These are phyloP conservation scores for Venturia effusa DNA, from an alignment of 2,329 filamentous ascomycete species.

Conservation along the genomic window DNA sequence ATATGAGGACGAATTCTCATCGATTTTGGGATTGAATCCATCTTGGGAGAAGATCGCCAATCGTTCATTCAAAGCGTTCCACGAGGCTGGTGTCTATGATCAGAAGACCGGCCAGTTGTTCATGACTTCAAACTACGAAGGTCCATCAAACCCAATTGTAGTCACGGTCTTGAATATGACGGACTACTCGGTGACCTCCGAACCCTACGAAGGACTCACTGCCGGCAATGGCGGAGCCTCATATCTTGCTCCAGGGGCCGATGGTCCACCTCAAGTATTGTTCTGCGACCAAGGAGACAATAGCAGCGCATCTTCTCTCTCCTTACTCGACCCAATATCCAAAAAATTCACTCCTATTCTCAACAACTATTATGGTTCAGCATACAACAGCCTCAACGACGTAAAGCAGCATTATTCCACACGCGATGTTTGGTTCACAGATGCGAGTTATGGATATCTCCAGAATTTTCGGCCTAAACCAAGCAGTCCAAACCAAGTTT, in stretches of 20 bases:
- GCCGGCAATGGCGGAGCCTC: slow-evolving; percentile 24
- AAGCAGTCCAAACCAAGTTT: slow-evolving; percentile 47
- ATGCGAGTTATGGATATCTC: slow-evolving; percentile 48
- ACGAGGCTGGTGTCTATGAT: slow-evolving; percentile 29
- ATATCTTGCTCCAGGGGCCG: slow-evolving; percentile 22
- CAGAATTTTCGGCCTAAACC: slow-evolving; percentile 47
- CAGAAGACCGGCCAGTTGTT: slow-evolving; percentile 28
- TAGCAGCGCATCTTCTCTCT: slow-evolving; percentile 13
- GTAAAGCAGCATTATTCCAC: slow-evolving; percentile 42
- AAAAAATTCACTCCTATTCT: slow-evolving; percentile 28
- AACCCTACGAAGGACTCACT: slow-evolving; percentile 4
- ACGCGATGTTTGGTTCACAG: slow-evolving; percentile 54
- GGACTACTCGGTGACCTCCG: slow-evolving; percentile 19
- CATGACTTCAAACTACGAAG: slow-evolving; percentile 29
- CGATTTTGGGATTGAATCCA: slow-evolving; percentile 2
- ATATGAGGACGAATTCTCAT: slow-evolving; percentile 7
- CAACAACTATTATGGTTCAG: slow-evolving; percentile 49
- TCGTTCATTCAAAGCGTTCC: slow-evolving; percentile 23
- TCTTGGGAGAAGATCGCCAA: slow-evolving; percentile 4
- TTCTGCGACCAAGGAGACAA: slow-evolving; percentile 27
- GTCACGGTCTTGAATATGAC: slow-evolving; percentile 16
- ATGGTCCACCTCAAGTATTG: slow-evolving; percentile 18
- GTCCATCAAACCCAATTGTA: slow-evolving; percentile 16
- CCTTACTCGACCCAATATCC: slow-evolving; percentile 12
- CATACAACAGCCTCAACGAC: slow-evolving; percentile 52